Evolutionary conservation across 2,329 filamentous ascomycete species (phyloP).

Genomic region (Orbilia oligospora): DNA sequence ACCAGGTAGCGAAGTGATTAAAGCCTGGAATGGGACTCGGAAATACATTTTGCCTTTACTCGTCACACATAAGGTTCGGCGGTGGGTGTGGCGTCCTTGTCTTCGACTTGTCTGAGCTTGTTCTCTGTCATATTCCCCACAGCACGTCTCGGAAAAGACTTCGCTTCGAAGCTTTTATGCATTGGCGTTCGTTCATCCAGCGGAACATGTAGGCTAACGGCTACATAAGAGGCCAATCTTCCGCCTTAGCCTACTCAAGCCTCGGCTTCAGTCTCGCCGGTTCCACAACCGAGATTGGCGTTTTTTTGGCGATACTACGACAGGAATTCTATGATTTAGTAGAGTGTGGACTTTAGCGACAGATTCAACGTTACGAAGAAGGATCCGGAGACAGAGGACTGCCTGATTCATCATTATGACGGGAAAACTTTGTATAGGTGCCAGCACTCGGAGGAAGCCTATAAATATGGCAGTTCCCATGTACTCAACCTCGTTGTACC

Average conservation of each 20-base stretch:
- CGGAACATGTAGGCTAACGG: slow-evolving; percentile 27
- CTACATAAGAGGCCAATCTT: slow-evolving; percentile 32
- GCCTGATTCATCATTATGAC: neutral
- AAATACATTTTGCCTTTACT: slow-evolving; percentile 51
- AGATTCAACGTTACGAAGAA: too few species aligned
- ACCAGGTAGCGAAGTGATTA: slow-evolving; percentile 42
- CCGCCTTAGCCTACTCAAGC: slow-evolving; percentile 42
- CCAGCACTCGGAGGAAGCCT: neutral
- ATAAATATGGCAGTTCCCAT: slow-evolving; percentile 41
- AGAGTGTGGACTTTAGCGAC: neutral
- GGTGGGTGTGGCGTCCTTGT: slow-evolving; percentile 48
- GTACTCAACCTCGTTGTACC: neutral
- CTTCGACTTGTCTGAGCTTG: slow-evolving; percentile 27
- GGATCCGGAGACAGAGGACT: neutral
- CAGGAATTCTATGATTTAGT: slow-evolving; percentile 1
- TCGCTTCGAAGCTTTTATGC: slow-evolving; percentile 36
- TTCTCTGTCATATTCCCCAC: slow-evolving; percentile 24
- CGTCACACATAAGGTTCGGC: slow-evolving; percentile 39
- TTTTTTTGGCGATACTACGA: slow-evolving; percentile 27
- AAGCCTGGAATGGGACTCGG: slow-evolving; percentile 18
- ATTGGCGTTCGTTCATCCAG: slow-evolving; percentile 25
- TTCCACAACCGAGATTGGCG: slow-evolving; percentile 38
- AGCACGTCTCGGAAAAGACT: slow-evolving; percentile 20
- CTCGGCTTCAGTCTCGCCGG: slow-evolving; percentile 58
- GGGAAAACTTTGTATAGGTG: neutral